Evolutionary conservation across 805 yeast species (phyloP).

Genomic region (Metschnikowia sp.): DNA sequence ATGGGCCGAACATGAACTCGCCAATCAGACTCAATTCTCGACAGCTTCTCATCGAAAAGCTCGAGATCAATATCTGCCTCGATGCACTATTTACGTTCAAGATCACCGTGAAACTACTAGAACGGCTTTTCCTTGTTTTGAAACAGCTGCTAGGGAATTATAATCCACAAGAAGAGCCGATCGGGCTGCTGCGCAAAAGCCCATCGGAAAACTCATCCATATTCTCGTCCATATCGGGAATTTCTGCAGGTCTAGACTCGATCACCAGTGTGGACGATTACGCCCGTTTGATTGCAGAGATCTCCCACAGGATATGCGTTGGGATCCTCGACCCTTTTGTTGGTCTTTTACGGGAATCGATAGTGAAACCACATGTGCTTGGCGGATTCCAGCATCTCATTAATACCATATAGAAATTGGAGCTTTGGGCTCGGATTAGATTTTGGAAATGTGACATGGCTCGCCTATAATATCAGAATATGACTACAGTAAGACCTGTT

Average conservation of each 20-base stretch:
- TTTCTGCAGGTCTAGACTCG: conserved; percentile 23
- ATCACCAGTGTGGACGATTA: conserved; percentile 32
- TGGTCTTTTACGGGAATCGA: conserved; percentile 24
- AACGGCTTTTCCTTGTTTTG: conserved; percentile 26
- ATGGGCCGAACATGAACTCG: conserved; percentile 20
- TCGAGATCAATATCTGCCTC: conserved; percentile 40
- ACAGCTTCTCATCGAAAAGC: conserved; percentile 41
- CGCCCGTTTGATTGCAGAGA: conserved; percentile 23
- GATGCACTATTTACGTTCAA: conserved; percentile 39
- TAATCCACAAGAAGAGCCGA: conserved; percentile 1
- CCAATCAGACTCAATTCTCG: conserved; percentile 40
- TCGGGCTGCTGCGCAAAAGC: not conserved
- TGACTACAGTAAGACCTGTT: too few relatives aligned
- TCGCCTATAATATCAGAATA: too few relatives aligned
- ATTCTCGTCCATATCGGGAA: conserved; percentile 28
- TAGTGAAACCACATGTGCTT: conserved; percentile 30
- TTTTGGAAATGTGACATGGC: too few relatives aligned
- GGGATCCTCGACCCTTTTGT: conserved; percentile 41
- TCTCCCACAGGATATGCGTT: conserved; percentile 25
- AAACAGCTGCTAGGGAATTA: conserved; percentile 21
- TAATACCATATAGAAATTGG: conserved; percentile 15
- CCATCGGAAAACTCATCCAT: conserved; percentile 33
- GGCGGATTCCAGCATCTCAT: conserved; percentile 30
- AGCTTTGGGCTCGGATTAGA: too few relatives aligned
- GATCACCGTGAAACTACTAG: conserved; percentile 29